These are phyloP conservation scores for Eleusine indica DNA, from an alignment of 176 grass and related monocot genomes.

Conservation along the genomic window DNA sequence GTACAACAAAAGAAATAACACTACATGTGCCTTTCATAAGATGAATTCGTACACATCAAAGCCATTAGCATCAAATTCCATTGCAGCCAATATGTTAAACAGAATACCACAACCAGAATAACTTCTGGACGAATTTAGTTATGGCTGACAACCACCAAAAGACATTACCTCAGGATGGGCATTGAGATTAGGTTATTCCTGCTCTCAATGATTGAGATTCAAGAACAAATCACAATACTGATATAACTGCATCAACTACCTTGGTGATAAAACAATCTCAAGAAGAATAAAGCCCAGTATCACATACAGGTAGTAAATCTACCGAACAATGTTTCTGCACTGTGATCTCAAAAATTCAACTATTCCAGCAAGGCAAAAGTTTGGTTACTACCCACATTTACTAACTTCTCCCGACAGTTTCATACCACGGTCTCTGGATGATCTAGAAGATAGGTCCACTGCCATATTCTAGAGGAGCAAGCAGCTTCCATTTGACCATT, in stretches of 20 bases:
- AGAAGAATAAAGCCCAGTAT: conserved; percentile 9
- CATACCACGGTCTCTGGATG: background rate
- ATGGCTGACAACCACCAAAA: conserved; percentile 17
- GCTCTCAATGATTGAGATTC: conserved; percentile 34
- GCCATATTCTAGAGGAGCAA: conserved; percentile 14
- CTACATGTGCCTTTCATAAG: no score
- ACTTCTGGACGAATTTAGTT: background rate
- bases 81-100: background rate
- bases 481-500: background rate
- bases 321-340: conserved; percentile 16
- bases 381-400: conserved; percentile 10
- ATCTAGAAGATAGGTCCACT: background rate
- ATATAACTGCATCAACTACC: conserved; percentile 26
- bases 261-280: conserved; percentile 23
- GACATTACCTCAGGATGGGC: conserved; percentile 40
- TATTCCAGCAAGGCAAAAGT: background rate
- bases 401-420: conserved; percentile 18
- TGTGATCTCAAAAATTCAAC: background rate
- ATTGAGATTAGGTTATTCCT: conserved; percentile 24
- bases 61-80: conserved; percentile 8
- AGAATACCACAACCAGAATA: conserved; percentile 26
- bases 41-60: background rate
- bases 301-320: conserved; percentile 19
- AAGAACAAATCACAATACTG: conserved; percentile 20
- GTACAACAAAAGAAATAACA: conserved; percentile 12